Conservation (phyloP, 176 grass and related monocot genomes). For the Phragmites australis region DNA sequence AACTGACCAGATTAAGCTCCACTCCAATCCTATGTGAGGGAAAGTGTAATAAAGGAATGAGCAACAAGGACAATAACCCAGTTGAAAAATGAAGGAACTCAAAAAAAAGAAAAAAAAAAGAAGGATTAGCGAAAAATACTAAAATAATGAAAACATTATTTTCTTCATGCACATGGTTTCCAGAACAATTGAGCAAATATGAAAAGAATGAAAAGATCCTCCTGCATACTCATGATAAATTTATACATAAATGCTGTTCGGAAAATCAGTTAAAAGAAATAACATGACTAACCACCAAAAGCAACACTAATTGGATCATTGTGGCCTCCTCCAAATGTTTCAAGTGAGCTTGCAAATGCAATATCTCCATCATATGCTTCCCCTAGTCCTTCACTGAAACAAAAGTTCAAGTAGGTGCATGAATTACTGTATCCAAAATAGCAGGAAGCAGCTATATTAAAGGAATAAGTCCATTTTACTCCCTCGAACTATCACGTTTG, state of each 20-base stretch:
- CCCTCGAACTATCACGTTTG: no score
- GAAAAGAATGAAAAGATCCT: neutral
- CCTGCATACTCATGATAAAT: constrained; percentile 15
- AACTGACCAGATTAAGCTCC: constrained; percentile 7
- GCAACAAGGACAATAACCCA: neutral
- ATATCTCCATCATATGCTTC: constrained; percentile 96
- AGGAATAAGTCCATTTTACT: no score
- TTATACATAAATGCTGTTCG: constrained; percentile 14
- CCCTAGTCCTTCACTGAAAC: constrained; percentile 84
- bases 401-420: constrained; percentile 12
- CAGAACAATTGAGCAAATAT: constrained; percentile 29
- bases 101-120: constrained; percentile 4
- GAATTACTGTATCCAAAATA: constrained; percentile 14
- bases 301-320: constrained; percentile 96
- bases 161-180: constrained; percentile 21
- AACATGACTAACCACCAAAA: constrained; percentile 80
- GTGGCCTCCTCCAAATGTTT: constrained; percentile 95
- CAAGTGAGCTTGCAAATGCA: constrained; percentile 94
- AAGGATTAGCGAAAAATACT: neutral
- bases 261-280: constrained; percentile 24
- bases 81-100: neutral
- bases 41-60: constrained; percentile 8
- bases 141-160: neutral
- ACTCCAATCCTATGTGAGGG: neutral
- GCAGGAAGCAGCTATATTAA: neutral